Evolutionary conservation across 108 stramenopile species (phyloP), one percentile per base, ranked within the genome.

Genomic region (Skeletonema tropicum): DNA sequence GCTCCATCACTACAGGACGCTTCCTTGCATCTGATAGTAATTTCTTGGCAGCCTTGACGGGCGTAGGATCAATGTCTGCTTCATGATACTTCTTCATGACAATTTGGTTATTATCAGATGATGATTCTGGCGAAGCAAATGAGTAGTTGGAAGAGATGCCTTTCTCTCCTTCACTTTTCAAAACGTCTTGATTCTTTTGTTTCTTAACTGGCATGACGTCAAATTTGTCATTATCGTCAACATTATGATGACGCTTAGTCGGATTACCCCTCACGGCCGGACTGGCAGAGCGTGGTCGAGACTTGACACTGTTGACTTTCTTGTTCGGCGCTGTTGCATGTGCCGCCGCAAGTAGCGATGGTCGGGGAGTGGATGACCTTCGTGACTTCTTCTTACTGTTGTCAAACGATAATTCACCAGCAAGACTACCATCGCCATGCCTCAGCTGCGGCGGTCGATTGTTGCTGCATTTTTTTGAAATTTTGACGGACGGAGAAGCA

Each of bases 11-110:
- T 2, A 23, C 23, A 55, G 52, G 9, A 23, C 23, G 52, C 5
- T 55, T 55, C 52, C 23, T 55, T 8, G 52, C 52, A 55, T 55
- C 52, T 9, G 23, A 55, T n/a, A 55, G 23, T 2, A 55, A 9
- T 55, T 55, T 55, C 23, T 55, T 55, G 52, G 52, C 52, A 55
- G 52, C 52, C 52, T 55, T 55, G 23, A 55, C 52, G 9, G 52
- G 52, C 19, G 52, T 55, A 55, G 52, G 52, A 23, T 55, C 52
- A 55, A 55, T 10, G 23, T 55, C 52, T 1, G 25, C 23, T 2
- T 55, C 23, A 25, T 55, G 52, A 55, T 49, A 19, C 14, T 17
- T 49, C 19, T 49, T 49, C 15, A 46, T 13, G 45, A 8, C 35
- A 35, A 8, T 1, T 19, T 49, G 6, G 48, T 49, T 49, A 19